These are phyloP conservation scores for Fusarium nisikadoi DNA, from an alignment of 2,329 filamentous ascomycete genomes.

Conservation along the genomic window DNA sequence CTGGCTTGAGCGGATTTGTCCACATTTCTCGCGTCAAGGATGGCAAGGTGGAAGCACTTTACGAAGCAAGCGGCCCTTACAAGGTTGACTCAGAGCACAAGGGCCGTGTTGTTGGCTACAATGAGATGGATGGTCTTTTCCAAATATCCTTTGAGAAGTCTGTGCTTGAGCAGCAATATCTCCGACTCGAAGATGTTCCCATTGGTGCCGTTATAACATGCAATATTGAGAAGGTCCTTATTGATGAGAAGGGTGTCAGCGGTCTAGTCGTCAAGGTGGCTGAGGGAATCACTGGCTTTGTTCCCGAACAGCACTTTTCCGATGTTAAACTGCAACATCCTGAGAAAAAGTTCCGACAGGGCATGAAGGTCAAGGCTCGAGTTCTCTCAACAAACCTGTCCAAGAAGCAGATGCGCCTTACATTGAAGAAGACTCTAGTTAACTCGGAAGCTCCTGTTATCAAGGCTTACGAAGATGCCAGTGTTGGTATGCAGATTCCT, in stretches of 20 bases:
- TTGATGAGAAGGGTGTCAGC: slow-evolving; percentile 80
- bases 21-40: slow-evolving; percentile 95
- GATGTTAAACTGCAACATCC: slow-evolving; percentile 90
- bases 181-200: slow-evolving; percentile 90
- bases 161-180: slow-evolving; percentile 86
- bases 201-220: slow-evolving; percentile 84
- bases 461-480: slow-evolving; percentile 78
- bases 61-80: slow-evolving; percentile 79
- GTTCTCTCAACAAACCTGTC: slow-evolving; percentile 82
- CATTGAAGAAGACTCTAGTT: slow-evolving; percentile 92
- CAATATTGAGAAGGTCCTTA: slow-evolving; percentile 84
- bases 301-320: slow-evolving; percentile 87
- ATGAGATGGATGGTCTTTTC: slow-evolving; percentile 85
- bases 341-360: slow-evolving; percentile 94
- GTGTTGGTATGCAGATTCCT: slow-evolving; percentile 79
- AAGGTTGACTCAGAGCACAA: slow-evolving; percentile 82
- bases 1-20: slow-evolving; percentile 83
- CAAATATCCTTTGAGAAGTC: slow-evolving; percentile 85
- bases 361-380: slow-evolving; percentile 83
- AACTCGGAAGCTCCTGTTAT: slow-evolving; percentile 88
- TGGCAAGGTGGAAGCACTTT: slow-evolving; percentile 85
- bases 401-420: slow-evolving; percentile 84
- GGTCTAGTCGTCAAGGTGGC: slow-evolving; percentile 86
- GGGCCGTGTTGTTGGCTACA: slow-evolving; percentile 87
- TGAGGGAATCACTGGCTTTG: slow-evolving; percentile 88